Base-by-base conservation (phyloP, 164 flowering plant genomes). In the Echeveria elegans region DNA sequence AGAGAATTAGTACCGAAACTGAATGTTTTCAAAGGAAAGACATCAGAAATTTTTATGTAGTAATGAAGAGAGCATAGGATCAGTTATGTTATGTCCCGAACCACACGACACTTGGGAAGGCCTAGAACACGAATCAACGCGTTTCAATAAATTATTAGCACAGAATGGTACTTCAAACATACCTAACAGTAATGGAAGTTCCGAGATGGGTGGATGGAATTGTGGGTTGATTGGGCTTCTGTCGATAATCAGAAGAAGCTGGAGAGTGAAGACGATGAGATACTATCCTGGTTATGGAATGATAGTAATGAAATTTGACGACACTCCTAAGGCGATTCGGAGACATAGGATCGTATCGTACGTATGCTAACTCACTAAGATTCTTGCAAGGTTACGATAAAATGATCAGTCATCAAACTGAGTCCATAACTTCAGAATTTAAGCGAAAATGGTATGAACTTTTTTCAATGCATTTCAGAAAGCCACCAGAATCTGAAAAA, bases 1-100 rank as follows among this genome's bases (percentile, higher is more conserved):
- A n/a, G n/a, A n/a, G n/a, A n/a, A n/a, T n/a, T n/a, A n/a, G n/a
- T n/a, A n/a, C n/a, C n/a, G n/a, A n/a, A n/a, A n/a, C n/a, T n/a
- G n/a, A n/a, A n/a, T n/a, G n/a, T n/a, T n/a, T n/a, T n/a, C n/a
- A n/a, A n/a, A n/a, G n/a, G n/a, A n/a, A n/a, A n/a, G n/a, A n/a
- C n/a, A n/a, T n/a, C n/a, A n/a, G 29, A 19, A 23, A 53, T 29
- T 11, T 50, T 26, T 14, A 21, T 50, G 28, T 26, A 50, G 56
- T 18, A 50, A 53, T 53, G 59, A 53, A 53, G 59, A 53, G 30
- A 53, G 59, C 59, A 24, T 23, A 23, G 56, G 56, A 7, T 50
- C 56, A 50, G 59, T 24, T 23, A 53, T 53, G 29, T 0, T 53
- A 26, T 50, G 28, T 6, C 56, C 56, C 9, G 52, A 47, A 47